These are phyloP conservation scores for Backusella luteola DNA, from an alignment of 192 early-diverging fungal species.

Conservation along the genomic window DNA sequence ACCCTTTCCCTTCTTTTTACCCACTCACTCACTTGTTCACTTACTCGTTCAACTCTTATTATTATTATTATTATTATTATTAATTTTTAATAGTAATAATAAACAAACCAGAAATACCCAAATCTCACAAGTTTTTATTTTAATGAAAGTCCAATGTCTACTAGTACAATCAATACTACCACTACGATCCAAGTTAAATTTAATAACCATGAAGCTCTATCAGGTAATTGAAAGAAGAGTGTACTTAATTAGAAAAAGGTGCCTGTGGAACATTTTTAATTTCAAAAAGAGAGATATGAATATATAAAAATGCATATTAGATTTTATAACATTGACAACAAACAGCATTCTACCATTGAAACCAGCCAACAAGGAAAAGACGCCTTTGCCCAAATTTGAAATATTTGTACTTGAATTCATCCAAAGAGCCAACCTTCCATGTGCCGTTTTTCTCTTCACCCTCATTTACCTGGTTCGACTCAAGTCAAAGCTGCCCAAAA, in stretches of 20 bases:
- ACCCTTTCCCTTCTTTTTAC: background rate
- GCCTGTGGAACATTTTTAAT: background rate
- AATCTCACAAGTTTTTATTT: background rate
- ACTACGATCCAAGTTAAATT: background rate
- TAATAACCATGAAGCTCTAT: background rate
- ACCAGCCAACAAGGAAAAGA: background rate
- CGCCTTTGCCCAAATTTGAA: background rate
- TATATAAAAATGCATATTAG: background rate
- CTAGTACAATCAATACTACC: background rate
- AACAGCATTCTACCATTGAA: background rate
- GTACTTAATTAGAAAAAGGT: no score
- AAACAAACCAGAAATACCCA: background rate
- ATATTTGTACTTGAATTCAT: conserved; percentile 2
- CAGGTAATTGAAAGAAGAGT: background rate
- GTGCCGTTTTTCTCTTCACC: conserved; percentile 40
- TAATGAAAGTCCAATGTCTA: background rate
- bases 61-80: background rate
- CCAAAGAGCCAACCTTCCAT: conserved; percentile 5
- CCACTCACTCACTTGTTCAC: background rate
- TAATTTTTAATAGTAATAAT: background rate
- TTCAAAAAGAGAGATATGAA: background rate
- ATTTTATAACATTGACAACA: background rate
- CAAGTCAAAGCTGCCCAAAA: conserved; percentile 48
- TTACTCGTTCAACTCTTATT: background rate
- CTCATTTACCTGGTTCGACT: conserved; percentile 65